Percentiles rank a stretch among this genome's conserved stretches.
Conservation (phyloP, 176 grass and related monocot species). For the Oryza meyeriana region DNA sequence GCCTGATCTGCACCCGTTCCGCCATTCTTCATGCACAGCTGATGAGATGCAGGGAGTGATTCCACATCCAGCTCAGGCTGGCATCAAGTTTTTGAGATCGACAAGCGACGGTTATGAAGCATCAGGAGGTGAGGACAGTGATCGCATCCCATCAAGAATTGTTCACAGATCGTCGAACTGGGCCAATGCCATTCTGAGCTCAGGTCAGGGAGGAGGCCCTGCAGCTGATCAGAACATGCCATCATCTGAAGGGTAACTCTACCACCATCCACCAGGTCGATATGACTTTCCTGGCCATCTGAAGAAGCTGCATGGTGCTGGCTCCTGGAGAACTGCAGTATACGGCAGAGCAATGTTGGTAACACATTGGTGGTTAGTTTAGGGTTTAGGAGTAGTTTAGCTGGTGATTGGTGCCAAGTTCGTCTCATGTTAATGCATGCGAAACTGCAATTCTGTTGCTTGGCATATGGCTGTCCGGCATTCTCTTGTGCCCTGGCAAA, state of each 20-base stretch:
- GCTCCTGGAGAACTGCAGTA: background rate
- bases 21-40: conserved; percentile 59
- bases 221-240: conserved; percentile 29
- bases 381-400: conserved; percentile 1
- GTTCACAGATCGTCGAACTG: conserved; percentile 89
- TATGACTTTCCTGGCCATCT: background rate
- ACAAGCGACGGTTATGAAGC: conserved; percentile 92
- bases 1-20: conserved; percentile 87
- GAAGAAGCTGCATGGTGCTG: background rate
- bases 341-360: background rate
- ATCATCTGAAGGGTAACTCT: conserved; percentile 25
- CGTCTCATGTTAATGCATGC: background rate
- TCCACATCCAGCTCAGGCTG: conserved; percentile 29
- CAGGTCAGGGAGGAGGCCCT: conserved; percentile 24
- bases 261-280: conserved; percentile 14
- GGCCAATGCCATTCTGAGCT: conserved; percentile 46
- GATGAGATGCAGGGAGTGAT: conserved; percentile 52
- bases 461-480: background rate
- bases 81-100: conserved; percentile 69
- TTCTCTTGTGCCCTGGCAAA: background rate
- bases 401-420: background rate
- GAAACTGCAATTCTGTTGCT: background rate
- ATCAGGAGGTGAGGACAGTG: conserved; percentile 92
- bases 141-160: conserved; percentile 87
- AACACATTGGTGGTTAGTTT: background rate